Evolutionary conservation across 148 eudicot species (phyloP), one percentile per base, ranked within the genome.

Genomic region (Tetragonia tetragonoides): DNA sequence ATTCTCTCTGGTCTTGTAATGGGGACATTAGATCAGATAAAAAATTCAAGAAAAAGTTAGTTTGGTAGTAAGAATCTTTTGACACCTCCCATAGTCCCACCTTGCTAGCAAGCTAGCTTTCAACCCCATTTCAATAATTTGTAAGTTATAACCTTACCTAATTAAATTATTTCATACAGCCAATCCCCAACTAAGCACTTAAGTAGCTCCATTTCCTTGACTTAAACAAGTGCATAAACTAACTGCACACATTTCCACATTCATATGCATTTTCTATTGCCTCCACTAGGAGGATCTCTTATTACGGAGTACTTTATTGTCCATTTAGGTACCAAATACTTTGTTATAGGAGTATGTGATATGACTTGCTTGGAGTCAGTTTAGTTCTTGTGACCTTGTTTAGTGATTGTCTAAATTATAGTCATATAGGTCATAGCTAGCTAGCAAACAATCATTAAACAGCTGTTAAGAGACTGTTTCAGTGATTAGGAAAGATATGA

Each of bases 391-490:
- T 49, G 59, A 51, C 16, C 59, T 59, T 73, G 23, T 66, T 38
- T 46, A 14, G 51, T 60, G 24, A 49, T 60, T 62, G 10, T 20
- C 16, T 7, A 9, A 2, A 18, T 2, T 49, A 49, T 9, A 49
- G 53, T 49, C 53, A 49, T 14, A 49, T 9, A 49, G 53, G 14
- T 1, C 12, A 8, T 49, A 49, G 53, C 4, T 14, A 34, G 17
- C 53, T 34, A 78, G 66, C 41, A 41, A 65, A 39, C 17, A n/a
- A 15, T 59, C 10, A 38, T 65, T 37, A 37, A 54, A 79, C 66
- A 66, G 72, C 77, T 73, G 77, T 41, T 65, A 72, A 64, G 18
- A 23, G 56, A 74, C 64, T 73, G 68, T 59, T 72, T 51, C 44
- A 17, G 38, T 62, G 75, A 70, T 49, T 49, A 38, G n/a, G 64